These are phyloP conservation scores for Tetrapyrgos nigripes DNA, from an alignment of 1,284 basidiomycete species.

Conservation along the genomic window DNA sequence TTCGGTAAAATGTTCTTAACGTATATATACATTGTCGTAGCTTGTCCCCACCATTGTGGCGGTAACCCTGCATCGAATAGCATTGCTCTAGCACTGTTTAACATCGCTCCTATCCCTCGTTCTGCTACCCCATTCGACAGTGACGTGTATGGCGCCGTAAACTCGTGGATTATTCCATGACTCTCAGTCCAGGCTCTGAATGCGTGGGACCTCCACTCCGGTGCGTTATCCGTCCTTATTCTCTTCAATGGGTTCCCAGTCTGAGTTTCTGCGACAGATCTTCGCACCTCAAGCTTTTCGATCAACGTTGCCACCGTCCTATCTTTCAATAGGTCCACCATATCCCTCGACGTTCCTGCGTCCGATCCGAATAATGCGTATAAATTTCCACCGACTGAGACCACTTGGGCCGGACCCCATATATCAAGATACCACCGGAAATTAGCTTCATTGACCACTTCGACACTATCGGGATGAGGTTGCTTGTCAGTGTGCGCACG, in stretches of 20 bases:
- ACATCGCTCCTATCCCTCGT: not conserved
- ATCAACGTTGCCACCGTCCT: no score
- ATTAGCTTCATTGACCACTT: no score
- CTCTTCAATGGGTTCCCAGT: not conserved
- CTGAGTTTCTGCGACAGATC: not conserved
- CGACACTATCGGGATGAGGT: no score
- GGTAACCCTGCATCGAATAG: not conserved
- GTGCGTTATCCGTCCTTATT: conserved; percentile 6
- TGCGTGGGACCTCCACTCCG: not conserved
- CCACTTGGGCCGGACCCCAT: no score
- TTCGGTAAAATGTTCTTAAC: not conserved
- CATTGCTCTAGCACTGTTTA: not conserved
- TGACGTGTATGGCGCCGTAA: conserved; percentile 1
- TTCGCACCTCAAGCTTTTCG: no score
- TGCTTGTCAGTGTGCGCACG: no score
- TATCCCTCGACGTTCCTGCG: no score
- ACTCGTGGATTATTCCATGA: not conserved
- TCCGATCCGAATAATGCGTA: no score
- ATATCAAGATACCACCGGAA: no score
- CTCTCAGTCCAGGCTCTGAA: not conserved
- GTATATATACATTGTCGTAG: not conserved
- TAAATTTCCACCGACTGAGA: no score
- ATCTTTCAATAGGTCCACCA: no score
- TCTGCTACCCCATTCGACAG: conserved; percentile 3
- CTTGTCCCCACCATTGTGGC: conserved; percentile 4